Conservation (phyloP, 192 early-diverging fungal genomes). For the Rhizophagus sp. region DNA sequence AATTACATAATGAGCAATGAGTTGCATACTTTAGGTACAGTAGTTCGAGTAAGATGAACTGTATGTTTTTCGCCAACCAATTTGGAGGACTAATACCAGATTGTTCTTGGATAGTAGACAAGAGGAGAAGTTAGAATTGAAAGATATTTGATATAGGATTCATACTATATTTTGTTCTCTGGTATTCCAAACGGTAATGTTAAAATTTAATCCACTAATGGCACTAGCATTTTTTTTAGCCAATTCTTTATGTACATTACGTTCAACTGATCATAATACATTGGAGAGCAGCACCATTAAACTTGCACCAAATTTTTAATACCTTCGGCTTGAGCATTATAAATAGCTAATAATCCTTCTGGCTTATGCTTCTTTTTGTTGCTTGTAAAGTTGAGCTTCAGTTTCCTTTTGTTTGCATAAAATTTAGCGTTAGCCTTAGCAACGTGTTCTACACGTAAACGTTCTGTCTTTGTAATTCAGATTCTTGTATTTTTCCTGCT, state of each 20-base stretch:
- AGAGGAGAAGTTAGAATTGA: slow-evolving; percentile 42
- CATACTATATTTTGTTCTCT: slow-evolving; percentile 28
- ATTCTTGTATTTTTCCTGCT: slow-evolving; percentile 18
- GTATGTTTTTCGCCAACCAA: too few species aligned
- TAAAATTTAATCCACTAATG: slow-evolving; percentile 51
- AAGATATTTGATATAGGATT: slow-evolving; percentile 49
- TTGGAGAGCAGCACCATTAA: slow-evolving; percentile 45
- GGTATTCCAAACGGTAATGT: slow-evolving; percentile 53
- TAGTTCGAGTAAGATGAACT: too few species aligned
- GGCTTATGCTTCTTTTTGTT: slow-evolving; percentile 49
- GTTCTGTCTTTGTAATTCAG: too few species aligned
- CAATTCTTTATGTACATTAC: slow-evolving; percentile 46
- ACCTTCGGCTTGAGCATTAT: slow-evolving; percentile 50
- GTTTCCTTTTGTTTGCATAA: slow-evolving; percentile 36
- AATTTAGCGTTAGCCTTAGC: slow-evolving; percentile 44
- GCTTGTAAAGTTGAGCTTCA: slow-evolving; percentile 37
- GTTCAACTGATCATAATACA: slow-evolving; percentile 57
- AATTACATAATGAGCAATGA: too few species aligned
- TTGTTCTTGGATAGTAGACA: slow-evolving; percentile 48
- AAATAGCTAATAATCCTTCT: slow-evolving; percentile 42
- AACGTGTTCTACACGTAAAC: too few species aligned
- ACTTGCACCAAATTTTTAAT: slow-evolving; percentile 29
- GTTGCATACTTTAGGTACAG: too few species aligned
- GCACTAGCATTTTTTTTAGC: slow-evolving; percentile 53
- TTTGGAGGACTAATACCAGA: slow-evolving; percentile 36